Percentiles rank a stretch among this genome's conserved stretches.
phyloP scores from a whole-genome alignment of 169 alveolate species.

The Condylostoma magnum region DNA sequence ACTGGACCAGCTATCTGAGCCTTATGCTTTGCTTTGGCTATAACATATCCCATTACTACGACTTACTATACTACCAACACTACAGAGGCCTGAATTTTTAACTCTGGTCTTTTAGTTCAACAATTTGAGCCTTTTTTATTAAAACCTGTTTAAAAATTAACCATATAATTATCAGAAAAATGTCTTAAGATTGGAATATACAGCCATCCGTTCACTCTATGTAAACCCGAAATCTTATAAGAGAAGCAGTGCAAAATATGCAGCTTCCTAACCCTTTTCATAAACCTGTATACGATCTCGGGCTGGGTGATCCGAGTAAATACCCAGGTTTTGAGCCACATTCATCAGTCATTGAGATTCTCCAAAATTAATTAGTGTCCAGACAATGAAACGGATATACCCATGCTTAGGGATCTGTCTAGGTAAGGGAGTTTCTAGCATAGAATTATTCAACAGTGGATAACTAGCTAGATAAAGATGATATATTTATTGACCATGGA shows the following conservation, averaged over 20 bases:
- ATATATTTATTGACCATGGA: conserved; percentile 58
- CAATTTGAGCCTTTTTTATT: too few species aligned
- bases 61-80: too few species aligned
- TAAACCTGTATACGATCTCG: conserved; percentile 1
- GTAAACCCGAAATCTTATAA: conserved; percentile 6
- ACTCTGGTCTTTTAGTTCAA: too few species aligned
- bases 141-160: too few species aligned
- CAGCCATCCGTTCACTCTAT: conserved; percentile 9
- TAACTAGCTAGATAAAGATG: conserved; percentile 50
- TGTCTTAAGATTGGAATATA: conserved; percentile 20
- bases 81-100: too few species aligned
- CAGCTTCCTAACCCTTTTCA: background rate
- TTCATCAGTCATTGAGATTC: background rate
- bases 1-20: too few species aligned
- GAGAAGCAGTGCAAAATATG: conserved; percentile 2
- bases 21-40: too few species aligned
- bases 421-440: conserved; percentile 57
- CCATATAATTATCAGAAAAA: too few species aligned
- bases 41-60: too few species aligned
- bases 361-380: background rate
- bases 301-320: conserved; percentile 20
- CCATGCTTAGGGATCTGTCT: conserved; percentile 37
- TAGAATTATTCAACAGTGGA: conserved; percentile 44
- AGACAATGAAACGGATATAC: conserved; percentile 7
- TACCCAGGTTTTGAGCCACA: conserved; percentile 8